Evolutionary conservation across 2,329 filamentous ascomycete species (phyloP).

Genomic region (Neopestalotiopsis sp.): DNA sequence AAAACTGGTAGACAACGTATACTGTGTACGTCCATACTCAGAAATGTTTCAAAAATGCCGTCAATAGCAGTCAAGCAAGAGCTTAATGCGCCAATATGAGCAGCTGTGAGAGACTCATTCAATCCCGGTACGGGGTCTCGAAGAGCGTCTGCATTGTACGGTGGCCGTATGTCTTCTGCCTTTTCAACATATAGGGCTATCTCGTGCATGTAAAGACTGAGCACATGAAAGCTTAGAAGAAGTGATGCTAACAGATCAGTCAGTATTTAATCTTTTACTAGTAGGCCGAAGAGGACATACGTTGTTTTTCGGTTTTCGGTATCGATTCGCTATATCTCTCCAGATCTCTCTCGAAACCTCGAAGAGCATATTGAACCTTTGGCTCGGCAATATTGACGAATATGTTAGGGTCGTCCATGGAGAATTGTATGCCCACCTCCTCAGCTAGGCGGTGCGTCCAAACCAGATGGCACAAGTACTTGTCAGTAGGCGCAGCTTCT

Average conservation of each 20-base stretch:
- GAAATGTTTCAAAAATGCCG: constrained; percentile 68
- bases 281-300: constrained; percentile 49
- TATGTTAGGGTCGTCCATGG: constrained; percentile 66
- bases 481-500: constrained; percentile 62
- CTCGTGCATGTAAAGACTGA: constrained; percentile 79
- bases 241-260: constrained; percentile 56
- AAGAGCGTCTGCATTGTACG: constrained; percentile 51
- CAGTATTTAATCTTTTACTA: background rate
- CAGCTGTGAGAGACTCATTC: constrained; percentile 50
- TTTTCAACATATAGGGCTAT: constrained; percentile 72
- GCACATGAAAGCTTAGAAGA: constrained; percentile 66
- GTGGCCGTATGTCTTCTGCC: constrained; percentile 56
- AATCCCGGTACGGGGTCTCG: constrained; percentile 48
- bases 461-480: constrained; percentile 63
- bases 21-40: constrained; percentile 61
- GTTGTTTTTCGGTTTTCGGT: constrained; percentile 55
- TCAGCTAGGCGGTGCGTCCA: constrained; percentile 69
- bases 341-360: constrained; percentile 69
- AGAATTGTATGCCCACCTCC: constrained; percentile 70
- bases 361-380: constrained; percentile 68
- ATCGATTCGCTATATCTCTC: constrained; percentile 64
- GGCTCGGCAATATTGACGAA: constrained; percentile 63
- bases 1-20: constrained; percentile 73
- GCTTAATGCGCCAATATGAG: constrained; percentile 71
- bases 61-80: constrained; percentile 72